phyloP scores from a whole-genome alignment of 257 asterid genomes.

The Lithospermum erythrorhizon region DNA sequence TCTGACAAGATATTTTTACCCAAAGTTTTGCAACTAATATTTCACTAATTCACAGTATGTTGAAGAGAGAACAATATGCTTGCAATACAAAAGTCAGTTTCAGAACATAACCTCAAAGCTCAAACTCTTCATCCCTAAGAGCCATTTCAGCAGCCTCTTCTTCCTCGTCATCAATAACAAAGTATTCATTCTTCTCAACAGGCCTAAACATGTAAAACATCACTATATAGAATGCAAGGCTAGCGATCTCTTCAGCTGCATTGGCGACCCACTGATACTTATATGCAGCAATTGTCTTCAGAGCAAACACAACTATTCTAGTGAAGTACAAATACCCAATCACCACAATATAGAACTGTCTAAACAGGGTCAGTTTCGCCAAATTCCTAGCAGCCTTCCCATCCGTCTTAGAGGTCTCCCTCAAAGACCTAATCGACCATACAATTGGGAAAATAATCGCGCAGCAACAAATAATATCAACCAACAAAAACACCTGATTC shows the following conservation, averaged over 20 bases:
- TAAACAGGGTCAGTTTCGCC: constrained; percentile 76
- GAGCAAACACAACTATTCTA: constrained; percentile 90
- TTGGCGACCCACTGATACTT: constrained; percentile 93
- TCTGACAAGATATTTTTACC: too few species aligned
- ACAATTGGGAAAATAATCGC: constrained; percentile 25
- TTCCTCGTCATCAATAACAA: constrained; percentile 79
- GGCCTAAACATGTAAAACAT: constrained; percentile 99
- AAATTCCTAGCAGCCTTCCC: constrained; percentile 98
- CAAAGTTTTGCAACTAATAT: too few species aligned
- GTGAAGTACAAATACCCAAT: constrained; percentile 92
- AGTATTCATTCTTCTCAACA: constrained; percentile 75
- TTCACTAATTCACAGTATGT: too few species aligned
- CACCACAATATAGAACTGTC: constrained; percentile 92
- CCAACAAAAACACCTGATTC: constrained; percentile 26
- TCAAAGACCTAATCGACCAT: constrained; percentile 76
- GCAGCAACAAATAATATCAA: constrained; percentile 29
- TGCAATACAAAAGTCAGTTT: too few species aligned
- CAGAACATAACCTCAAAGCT: constrained; percentile 40
- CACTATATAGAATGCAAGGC: constrained; percentile 61
- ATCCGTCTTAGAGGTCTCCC: constrained; percentile 93
- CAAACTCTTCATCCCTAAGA: constrained; percentile 81
- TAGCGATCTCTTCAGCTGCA: constrained; percentile 90
- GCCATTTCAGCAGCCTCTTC: constrained; percentile 91
- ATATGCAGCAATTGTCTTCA: constrained; percentile 73
- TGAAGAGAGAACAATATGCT: too few species aligned